phyloP scores from a whole-genome alignment of 345 rosid species.

The Boechera divaricarpa region DNA sequence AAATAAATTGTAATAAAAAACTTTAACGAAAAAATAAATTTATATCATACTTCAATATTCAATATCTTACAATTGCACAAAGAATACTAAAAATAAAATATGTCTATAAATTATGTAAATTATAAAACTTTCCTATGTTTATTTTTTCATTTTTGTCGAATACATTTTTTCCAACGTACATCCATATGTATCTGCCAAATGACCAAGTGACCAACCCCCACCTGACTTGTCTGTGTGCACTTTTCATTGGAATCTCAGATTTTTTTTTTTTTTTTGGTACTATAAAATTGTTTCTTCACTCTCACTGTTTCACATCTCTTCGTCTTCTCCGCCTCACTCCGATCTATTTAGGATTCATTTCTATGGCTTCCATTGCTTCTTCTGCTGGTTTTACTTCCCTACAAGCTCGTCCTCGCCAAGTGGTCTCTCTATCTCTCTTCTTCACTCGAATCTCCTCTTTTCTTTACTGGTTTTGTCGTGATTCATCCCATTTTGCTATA shows the following conservation, averaged over 20 bases:
- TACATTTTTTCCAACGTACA: background rate
- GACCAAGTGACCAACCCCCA: background rate
- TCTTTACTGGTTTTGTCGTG: background rate
- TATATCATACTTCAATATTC: no score
- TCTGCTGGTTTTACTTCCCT: constrained; percentile 7
- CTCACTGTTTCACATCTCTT: background rate
- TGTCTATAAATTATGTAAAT: no score
- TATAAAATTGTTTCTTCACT: constrained; percentile 18
- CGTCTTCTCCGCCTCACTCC: constrained; percentile 27
- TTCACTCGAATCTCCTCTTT: background rate
- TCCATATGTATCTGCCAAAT: background rate
- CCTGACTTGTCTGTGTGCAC: background rate
- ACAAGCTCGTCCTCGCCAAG: constrained; percentile 19
- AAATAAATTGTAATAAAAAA: no score
- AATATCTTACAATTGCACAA: no score
- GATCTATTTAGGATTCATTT: background rate
- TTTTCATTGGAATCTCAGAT: constrained; percentile 37
- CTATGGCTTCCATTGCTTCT: constrained; percentile 32
- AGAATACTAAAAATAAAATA: no score
- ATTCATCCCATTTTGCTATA: background rate
- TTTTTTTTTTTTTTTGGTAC: background rate
- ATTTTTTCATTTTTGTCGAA: no score
- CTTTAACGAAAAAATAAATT: no score
- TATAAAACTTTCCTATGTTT: no score
- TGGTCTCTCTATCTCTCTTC: constrained; percentile 25